Conservation (phyloP, 352 stramenopile genomes). For the Lagenidium sp. region DNA sequence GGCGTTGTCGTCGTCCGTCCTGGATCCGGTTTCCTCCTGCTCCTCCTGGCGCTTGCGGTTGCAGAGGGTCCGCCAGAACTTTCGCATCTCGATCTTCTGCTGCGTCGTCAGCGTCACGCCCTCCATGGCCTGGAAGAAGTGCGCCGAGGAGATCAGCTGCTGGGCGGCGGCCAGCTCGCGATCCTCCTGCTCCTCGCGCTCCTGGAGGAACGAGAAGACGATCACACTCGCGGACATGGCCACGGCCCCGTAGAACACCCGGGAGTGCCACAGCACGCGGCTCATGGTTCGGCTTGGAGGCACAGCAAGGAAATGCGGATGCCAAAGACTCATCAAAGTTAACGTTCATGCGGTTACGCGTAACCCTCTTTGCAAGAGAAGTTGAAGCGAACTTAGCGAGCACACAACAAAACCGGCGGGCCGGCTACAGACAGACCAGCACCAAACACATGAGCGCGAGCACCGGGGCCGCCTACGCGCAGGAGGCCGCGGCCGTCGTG, state of each 20-base stretch:
- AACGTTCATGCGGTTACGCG: background rate
- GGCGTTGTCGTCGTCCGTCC: background rate
- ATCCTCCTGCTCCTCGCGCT: slow-evolving; percentile 65
- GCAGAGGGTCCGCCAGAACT: slow-evolving; percentile 70
- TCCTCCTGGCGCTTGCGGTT: slow-evolving; percentile 24
- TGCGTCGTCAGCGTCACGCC: slow-evolving; percentile 38
- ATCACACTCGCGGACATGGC: slow-evolving; percentile 72
- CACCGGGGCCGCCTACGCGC: slow-evolving; percentile 30
- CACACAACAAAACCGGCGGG: background rate
- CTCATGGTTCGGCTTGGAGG: slow-evolving; percentile 8
- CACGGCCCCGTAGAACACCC: slow-evolving; percentile 60
- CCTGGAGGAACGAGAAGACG: slow-evolving; percentile 73
- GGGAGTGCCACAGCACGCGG: slow-evolving; percentile 36
- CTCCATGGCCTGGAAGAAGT: slow-evolving; percentile 65
- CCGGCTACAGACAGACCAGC: background rate
- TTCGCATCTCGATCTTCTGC: slow-evolving; percentile 60
- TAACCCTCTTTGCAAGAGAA: slow-evolving; percentile 1
- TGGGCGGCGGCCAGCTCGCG: slow-evolving; percentile 41
- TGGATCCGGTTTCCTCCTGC: background rate
- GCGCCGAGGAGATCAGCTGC: slow-evolving; percentile 36
- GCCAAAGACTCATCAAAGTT: background rate
- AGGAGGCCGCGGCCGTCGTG: slow-evolving; percentile 28
- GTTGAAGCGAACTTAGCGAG: background rate
- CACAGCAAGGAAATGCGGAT: too few relatives aligned
- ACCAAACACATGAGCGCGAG: background rate